Evolutionary conservation across 306 rosid species (phyloP).

Genomic region (Rosa multiflora): DNA sequence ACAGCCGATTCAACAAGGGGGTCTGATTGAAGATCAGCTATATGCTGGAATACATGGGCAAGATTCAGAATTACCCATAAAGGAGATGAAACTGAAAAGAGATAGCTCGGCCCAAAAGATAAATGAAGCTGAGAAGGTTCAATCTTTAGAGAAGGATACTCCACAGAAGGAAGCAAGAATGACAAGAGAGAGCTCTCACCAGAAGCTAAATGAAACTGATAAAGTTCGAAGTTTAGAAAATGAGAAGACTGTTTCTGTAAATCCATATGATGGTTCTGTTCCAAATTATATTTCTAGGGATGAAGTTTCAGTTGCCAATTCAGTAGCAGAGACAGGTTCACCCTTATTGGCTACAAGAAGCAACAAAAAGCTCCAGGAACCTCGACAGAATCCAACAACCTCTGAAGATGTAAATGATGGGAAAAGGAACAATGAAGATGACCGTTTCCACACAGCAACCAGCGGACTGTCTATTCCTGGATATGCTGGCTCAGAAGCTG

Average conservation of each 20-base stretch:
- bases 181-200: conserved; percentile 41
- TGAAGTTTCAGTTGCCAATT: conserved; percentile 25
- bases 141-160: conserved; percentile 29
- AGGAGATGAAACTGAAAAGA: conserved; percentile 37
- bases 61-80: conserved; percentile 28
- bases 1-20: conserved; percentile 34
- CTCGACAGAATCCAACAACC: conserved; percentile 16
- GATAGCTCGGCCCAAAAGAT: conserved; percentile 38
- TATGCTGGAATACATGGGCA: conserved; percentile 27
- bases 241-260: conserved; percentile 31
- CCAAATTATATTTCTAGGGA: conserved; percentile 27
- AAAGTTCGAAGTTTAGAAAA: conserved; percentile 25
- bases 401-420: conserved; percentile 33
- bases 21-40: conserved; percentile 22
- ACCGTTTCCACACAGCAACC: conserved; percentile 17
- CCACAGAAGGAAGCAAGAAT: conserved; percentile 31
- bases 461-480: conserved; percentile 29
- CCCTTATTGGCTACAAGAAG: conserved; percentile 29
- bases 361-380: conserved; percentile 37
- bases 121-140: conserved; percentile 30
- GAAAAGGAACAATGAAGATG: conserved; percentile 28
- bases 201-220: conserved; percentile 37
- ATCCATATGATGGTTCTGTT: conserved; percentile 29
- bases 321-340: conserved; percentile 30
- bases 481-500: conserved; percentile 32